Conservation (phyloP, 441 rosid species). For the Populus tomentosa region DNA sequence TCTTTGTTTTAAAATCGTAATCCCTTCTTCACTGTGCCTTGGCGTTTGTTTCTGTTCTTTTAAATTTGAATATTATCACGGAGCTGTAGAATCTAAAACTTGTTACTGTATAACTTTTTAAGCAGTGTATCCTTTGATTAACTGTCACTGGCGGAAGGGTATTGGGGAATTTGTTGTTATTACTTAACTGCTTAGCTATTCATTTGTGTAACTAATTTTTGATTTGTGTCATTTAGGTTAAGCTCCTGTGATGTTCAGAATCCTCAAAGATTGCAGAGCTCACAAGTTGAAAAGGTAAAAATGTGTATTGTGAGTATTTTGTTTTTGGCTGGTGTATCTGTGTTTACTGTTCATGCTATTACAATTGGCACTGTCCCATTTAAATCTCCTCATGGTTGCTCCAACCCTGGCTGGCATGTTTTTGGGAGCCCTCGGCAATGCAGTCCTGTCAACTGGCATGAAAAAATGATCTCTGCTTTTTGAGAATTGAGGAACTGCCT, state of each 20-base stretch:
- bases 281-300: slow-evolving; percentile 61
- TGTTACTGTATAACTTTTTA: background rate
- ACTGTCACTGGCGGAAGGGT: background rate
- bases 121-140: background rate
- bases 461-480: background rate
- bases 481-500: background rate
- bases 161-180: background rate
- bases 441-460: background rate
- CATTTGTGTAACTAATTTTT: slow-evolving; percentile 12
- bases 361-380: background rate
- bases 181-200: background rate
- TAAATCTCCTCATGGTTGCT: background rate
- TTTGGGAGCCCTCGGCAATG: background rate
- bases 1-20: background rate
- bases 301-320: background rate
- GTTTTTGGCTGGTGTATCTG: background rate
- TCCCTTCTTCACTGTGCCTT: slow-evolving; percentile 3
- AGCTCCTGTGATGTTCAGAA: slow-evolving; percentile 37
- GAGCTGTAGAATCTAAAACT: background rate
- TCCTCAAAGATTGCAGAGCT: slow-evolving; percentile 40
- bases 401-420: background rate
- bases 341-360: background rate
- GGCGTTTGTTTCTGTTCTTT: background rate
- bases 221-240: slow-evolving; percentile 39
- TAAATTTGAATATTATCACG: background rate